Conservation (phyloP, 495 filamentous ascomycete species). For the Podospora pseudopauciseta region DNA sequence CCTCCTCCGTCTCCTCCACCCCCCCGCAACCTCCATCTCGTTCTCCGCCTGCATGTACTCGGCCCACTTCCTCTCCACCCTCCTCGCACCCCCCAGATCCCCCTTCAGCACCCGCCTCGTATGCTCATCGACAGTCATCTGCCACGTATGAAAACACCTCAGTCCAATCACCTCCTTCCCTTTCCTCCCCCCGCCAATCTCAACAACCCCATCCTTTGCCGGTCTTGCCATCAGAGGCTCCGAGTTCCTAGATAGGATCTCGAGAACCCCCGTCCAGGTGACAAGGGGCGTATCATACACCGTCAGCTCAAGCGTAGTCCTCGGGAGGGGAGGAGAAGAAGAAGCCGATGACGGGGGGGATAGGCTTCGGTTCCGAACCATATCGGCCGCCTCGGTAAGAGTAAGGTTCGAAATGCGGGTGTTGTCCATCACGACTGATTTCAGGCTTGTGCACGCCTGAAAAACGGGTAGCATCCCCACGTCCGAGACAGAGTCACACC, state of each 20-base stretch:
- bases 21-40: conserved; percentile 66
- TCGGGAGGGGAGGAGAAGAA: conserved; percentile 4
- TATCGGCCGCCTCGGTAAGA: conserved; percentile 79
- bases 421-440: conserved; percentile 85
- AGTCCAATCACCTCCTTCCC: conserved; percentile 66
- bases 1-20: conserved; percentile 58
- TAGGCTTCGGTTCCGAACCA: conserved; percentile 61
- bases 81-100: conserved; percentile 62
- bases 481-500: conserved; percentile 83
- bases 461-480: conserved; percentile 79
- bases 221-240: conserved; percentile 45
- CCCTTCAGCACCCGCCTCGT: conserved; percentile 76
- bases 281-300: conserved; percentile 87
- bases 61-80: conserved; percentile 86
- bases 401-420: conserved; percentile 83
- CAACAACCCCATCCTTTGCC: neutral
- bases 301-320: conserved; percentile 68
- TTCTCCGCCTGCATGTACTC: conserved; percentile 90
- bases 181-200: neutral
- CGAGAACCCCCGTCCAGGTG: conserved; percentile 88
- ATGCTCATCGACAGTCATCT: conserved; percentile 91
- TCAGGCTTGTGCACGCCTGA: conserved; percentile 64
- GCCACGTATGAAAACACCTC: conserved; percentile 94
- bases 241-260: conserved; percentile 80
- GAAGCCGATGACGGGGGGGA: neutral